Conservation (phyloP, 345 rosid species). For the Arabidopsis arenosa region DNA sequence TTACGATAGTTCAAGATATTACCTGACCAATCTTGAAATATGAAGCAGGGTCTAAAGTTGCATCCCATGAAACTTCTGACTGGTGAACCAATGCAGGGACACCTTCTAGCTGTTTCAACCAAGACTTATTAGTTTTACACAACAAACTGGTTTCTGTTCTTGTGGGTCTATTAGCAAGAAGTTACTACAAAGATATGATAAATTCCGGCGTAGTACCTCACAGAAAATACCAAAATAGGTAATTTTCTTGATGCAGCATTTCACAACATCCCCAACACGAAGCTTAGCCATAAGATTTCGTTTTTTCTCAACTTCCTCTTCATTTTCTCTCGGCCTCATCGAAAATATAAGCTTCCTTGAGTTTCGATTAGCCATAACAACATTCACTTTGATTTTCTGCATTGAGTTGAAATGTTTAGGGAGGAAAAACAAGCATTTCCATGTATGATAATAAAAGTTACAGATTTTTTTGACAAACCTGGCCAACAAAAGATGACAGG, state of each 20-base stretch:
- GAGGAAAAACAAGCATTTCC: not conserved
- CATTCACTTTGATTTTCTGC: constrained; percentile 76
- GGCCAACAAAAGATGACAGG: constrained; percentile 83
- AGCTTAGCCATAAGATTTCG: constrained; percentile 88
- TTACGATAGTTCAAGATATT: constrained; percentile 25
- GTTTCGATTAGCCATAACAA: constrained; percentile 64
- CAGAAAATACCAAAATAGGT: constrained; percentile 93
- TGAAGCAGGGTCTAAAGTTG: constrained; percentile 85
- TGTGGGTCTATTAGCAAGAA: not conserved
- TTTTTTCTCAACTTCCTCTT: constrained; percentile 72
- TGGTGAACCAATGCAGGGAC: constrained; percentile 93
- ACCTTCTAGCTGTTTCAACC: constrained; percentile 72
- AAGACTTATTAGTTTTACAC: constrained; percentile 13
- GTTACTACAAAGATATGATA: not conserved
- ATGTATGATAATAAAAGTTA: not conserved
- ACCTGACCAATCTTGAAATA: constrained; percentile 92
- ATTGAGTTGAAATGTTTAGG: constrained; percentile 27
- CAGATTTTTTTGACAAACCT: constrained; percentile 57
- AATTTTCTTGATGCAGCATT: constrained; percentile 85
- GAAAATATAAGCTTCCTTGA: constrained; percentile 79
- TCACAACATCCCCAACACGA: constrained; percentile 86
- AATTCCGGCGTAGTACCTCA: constrained; percentile 58
- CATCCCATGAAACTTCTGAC: constrained; percentile 96
- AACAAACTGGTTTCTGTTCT: not conserved
- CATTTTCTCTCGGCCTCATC: constrained; percentile 79